Percentiles rank a stretch among this genome's conserved stretches.
Conservation (phyloP, 495 filamentous ascomycete genomes). For the Neurospora africana region DNA sequence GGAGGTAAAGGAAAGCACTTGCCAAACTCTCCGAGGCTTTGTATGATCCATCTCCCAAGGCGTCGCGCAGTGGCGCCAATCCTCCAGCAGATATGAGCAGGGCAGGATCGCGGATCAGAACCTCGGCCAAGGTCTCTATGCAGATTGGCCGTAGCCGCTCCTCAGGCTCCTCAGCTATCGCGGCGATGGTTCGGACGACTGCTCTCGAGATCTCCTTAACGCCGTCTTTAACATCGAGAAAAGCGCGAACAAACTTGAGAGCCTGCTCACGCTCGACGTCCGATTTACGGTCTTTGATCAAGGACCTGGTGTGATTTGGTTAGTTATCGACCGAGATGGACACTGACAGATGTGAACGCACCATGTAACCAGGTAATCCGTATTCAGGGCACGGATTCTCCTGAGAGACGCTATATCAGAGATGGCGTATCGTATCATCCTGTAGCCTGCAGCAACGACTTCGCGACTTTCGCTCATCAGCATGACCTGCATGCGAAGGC, state of each 20-base stretch:
- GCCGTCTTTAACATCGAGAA: constrained; percentile 91
- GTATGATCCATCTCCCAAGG: constrained; percentile 81
- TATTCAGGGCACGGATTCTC: constrained; percentile 77
- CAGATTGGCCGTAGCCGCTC: constrained; percentile 84
- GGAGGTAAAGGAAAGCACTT: constrained; percentile 72
- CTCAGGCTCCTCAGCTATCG: constrained; percentile 79
- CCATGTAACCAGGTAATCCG: constrained; percentile 82
- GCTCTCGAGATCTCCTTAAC: constrained; percentile 78
- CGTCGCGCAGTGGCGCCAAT: constrained; percentile 69
- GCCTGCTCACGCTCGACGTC: constrained; percentile 96
- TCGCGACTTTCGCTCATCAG: constrained; percentile 90
- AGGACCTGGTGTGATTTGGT: constrained; percentile 39
- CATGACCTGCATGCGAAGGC: constrained; percentile 85
- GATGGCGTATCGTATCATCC: constrained; percentile 86
- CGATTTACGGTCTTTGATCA: constrained; percentile 90
- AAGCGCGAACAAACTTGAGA: constrained; percentile 89
- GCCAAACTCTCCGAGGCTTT: constrained; percentile 80
- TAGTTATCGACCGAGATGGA: background rate
- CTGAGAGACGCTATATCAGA: constrained; percentile 82
- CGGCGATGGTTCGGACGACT: constrained; percentile 76
- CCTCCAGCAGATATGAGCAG: constrained; percentile 73
- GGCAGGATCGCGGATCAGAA: constrained; percentile 73
- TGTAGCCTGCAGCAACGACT: constrained; percentile 88
- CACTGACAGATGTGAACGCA: constrained; percentile 19
- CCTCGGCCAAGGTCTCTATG: constrained; percentile 83